These are phyloP conservation scores for Boletus sp. DNA, from an alignment of 768 basidiomycete species.

Conservation along the genomic window DNA sequence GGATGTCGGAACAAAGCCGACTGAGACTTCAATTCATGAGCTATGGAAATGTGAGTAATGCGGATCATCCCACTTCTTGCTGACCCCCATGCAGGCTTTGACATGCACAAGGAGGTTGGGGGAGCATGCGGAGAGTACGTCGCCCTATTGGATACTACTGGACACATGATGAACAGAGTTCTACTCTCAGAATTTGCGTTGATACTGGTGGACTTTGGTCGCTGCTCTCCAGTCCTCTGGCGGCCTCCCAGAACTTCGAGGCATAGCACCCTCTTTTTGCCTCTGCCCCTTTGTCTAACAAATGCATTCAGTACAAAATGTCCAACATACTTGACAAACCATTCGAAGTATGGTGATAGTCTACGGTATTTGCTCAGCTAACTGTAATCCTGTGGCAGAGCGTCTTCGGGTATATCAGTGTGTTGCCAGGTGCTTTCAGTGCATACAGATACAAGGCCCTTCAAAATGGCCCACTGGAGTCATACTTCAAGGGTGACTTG, in stretches of 20 bases:
- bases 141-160: neutral
- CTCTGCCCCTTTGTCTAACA: neutral
- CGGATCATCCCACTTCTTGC: neutral
- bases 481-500: slow-evolving; percentile 87
- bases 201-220: slow-evolving; percentile 74
- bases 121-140: slow-evolving; percentile 93
- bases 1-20: slow-evolving; percentile 96
- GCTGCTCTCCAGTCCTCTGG: slow-evolving; percentile 70
- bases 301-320: slow-evolving; percentile 73
- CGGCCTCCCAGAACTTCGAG: slow-evolving; percentile 96
- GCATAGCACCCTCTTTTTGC: slow-evolving; percentile 30
- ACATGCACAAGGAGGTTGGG: slow-evolving; percentile 80
- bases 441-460: slow-evolving; percentile 90
- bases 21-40: slow-evolving; percentile 91
- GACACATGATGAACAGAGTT: neutral
- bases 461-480: slow-evolving; percentile 83
- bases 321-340: slow-evolving; percentile 96
- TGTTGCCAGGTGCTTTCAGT: slow-evolving; percentile 90
- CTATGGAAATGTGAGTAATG: slow-evolving; percentile 79
- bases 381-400: slow-evolving; percentile 41
- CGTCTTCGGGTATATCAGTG: slow-evolving; percentile 84
- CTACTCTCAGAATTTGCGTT: slow-evolving; percentile 64
- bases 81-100: slow-evolving; percentile 49
- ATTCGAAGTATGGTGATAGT: slow-evolving; percentile 63
- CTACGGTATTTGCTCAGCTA: neutral